Evolutionary conservation across 139 green algal genomes (phyloP), one percentile per base, ranked within the genome.

Genomic region (Micromonas pusilla): DNA sequence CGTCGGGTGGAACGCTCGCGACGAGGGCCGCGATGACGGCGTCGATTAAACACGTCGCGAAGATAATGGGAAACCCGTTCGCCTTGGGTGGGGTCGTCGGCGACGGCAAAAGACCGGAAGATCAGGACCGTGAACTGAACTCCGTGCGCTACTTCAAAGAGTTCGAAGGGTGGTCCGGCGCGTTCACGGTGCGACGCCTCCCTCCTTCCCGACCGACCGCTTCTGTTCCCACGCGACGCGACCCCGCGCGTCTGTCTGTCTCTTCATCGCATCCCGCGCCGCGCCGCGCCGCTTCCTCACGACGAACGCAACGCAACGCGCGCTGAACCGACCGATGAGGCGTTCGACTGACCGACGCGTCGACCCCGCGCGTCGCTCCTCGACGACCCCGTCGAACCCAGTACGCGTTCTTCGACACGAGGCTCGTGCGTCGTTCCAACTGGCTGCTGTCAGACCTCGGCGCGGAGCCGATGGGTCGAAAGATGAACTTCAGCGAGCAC

Each of bases 321-420:
- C n/a, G n/a, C n/a, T n/a, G n/a, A n/a, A n/a, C n/a, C n/a, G n/a
- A n/a, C n/a, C n/a, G n/a, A n/a, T n/a, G n/a, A n/a, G n/a, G n/a
- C n/a, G n/a, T n/a, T n/a, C n/a, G n/a, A n/a, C n/a, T n/a, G n/a
- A n/a, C n/a, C n/a, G n/a, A n/a, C n/a, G n/a, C n/a, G n/a, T n/a
- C n/a, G n/a, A n/a, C n/a, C n/a, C n/a, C n/a, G n/a, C n/a, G n/a
- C n/a, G n/a, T n/a, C n/a, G n/a, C n/a, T n/a, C n/a, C n/a, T n/a
- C n/a, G n/a, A n/a, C n/a, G n/a, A n/a, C n/a, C n/a, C n/a, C n/a
- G n/a, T n/a, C n/a, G n/a, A n/a, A n/a, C n/a, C n/a, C n/a, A n/a
- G 62, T 80, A 80, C 37, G 60, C 74, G 16, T 80, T 80, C 52
- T 80, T 65, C 62, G 74, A 80, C 25, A 80, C 74, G 19, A 57